A percentile compares a stretch with the other conserved stretches of the same genome.
Evolutionary conservation across 768 basidiomycete species (phyloP).

Genomic region (Coprinopsis cinerea): DNA sequence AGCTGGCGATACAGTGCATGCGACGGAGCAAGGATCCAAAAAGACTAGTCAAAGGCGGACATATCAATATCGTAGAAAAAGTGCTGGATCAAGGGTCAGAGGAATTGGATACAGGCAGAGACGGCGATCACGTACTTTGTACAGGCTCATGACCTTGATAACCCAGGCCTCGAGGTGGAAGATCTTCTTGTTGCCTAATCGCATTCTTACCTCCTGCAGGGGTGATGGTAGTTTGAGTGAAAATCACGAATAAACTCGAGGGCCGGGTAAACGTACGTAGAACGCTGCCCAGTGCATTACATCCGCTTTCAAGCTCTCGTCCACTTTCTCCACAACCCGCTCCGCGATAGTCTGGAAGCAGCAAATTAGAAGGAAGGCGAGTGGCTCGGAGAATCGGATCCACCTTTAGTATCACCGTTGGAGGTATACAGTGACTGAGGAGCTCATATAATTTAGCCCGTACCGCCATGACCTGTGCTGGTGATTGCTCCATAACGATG

Average conservation of each 20-base stretch:
- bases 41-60: constrained; percentile 44
- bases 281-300: constrained; percentile 98
- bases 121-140: constrained; percentile 50
- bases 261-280: constrained; percentile 53
- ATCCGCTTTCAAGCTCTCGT: constrained; percentile 86
- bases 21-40: neutral
- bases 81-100: constrained; percentile 31
- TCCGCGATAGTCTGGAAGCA: constrained; percentile 78
- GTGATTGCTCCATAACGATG: constrained; percentile 86
- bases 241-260: constrained; percentile 3
- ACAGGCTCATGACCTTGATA: constrained; percentile 89
- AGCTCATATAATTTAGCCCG: constrained; percentile 92
- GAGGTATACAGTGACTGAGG: constrained; percentile 94
- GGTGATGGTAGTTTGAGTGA: neutral
- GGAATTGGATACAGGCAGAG: neutral
- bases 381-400: constrained; percentile 10
- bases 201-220: constrained; percentile 97
- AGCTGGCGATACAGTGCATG: neutral
- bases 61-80: constrained; percentile 61
- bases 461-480: constrained; percentile 86
- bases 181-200: constrained; percentile 82
- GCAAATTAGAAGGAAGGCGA: constrained; percentile 1
- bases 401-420: constrained; percentile 87
- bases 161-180: constrained; percentile 98
- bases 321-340: constrained; percentile 78